A percentile compares a stretch with the other conserved stretches of the same genome.
These are phyloP conservation scores for Cutaneotrichosporon daszewskae DNA, from an alignment of 1,284 basidiomycete species.

Conservation along the genomic window DNA sequence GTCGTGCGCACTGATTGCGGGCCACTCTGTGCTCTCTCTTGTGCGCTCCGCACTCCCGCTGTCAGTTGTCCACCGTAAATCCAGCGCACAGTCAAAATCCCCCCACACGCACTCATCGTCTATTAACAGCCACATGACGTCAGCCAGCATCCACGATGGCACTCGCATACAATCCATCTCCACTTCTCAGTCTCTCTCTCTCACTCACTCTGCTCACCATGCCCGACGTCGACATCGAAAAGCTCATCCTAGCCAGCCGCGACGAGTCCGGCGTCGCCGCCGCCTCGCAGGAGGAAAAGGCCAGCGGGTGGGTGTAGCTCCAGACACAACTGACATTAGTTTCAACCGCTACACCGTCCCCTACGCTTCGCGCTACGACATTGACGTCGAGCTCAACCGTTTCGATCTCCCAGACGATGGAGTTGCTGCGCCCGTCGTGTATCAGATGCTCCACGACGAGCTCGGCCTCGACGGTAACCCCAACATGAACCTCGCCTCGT, in stretches of 20 bases:
- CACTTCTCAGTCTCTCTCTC: not conserved
- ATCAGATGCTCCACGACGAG: conserved; percentile 80
- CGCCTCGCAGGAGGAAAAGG: not conserved
- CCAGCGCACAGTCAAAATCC: too few species aligned
- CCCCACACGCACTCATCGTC: too few species aligned
- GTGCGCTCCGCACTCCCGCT: too few species aligned
- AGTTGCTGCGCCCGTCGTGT: conserved; percentile 52
- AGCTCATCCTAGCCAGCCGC: conserved; percentile 30
- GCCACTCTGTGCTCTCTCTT: too few species aligned
- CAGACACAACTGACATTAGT: not conserved
- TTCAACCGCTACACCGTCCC: conserved; percentile 33
- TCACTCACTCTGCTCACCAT: conserved; percentile 9
- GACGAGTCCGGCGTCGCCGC: not conserved
- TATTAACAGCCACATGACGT: too few species aligned
- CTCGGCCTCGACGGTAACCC: conserved; percentile 72
- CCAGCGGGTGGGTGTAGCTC: not conserved
- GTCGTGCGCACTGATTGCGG: too few species aligned
- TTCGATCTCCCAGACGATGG: conserved; percentile 47
- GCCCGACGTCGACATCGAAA: conserved; percentile 39
- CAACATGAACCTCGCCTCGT: conserved; percentile 68
- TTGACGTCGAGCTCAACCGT: conserved; percentile 42
- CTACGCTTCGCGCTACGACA: conserved; percentile 40
- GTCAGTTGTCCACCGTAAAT: too few species aligned
- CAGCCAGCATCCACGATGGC: too few species aligned
- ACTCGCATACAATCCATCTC: not conserved